A percentile compares a stretch with the other conserved stretches of the same genome.
These are phyloP conservation scores for Saccharum spontaneum DNA, from an alignment of 176 grass and related monocot genomes.

Conservation along the genomic window DNA sequence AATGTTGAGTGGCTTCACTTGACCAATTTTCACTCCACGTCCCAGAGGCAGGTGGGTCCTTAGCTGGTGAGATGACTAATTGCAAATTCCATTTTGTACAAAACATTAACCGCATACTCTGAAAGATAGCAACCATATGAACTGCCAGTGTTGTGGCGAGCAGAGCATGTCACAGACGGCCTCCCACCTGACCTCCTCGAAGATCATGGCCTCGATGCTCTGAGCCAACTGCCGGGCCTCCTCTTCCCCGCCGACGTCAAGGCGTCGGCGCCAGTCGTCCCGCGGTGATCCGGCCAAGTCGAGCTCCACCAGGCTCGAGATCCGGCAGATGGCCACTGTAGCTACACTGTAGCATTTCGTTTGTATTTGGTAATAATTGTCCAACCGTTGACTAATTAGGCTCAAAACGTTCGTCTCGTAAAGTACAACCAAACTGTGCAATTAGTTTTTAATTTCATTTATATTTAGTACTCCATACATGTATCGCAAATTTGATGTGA, in stretches of 20 bases:
- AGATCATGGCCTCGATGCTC: slow-evolving; percentile 70
- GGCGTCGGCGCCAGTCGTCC: slow-evolving; percentile 49
- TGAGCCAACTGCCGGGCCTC: slow-evolving; percentile 41
- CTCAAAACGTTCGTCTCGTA: too few relatives aligned
- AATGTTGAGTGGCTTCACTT: not conserved
- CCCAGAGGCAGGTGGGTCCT: not conserved
- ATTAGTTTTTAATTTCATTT: too few relatives aligned
- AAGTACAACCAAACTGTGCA: too few relatives aligned
- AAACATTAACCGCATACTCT: not conserved
- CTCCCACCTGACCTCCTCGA: slow-evolving; percentile 78
- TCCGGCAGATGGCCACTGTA: slow-evolving; percentile 25
- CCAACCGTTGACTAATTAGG: too few relatives aligned
- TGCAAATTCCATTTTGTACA: not conserved
- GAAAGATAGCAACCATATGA: not conserved
- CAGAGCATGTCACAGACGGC: slow-evolving; percentile 52
- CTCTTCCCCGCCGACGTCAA: not conserved
- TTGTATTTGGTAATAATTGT: too few relatives aligned
- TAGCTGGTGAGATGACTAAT: not conserved
- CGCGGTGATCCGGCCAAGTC: slow-evolving; percentile 38
- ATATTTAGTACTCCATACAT: too few relatives aligned
- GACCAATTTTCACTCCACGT: not conserved
- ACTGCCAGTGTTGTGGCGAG: not conserved
- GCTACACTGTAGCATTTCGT: too few relatives aligned
- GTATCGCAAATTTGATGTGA: too few relatives aligned
- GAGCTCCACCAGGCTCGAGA: slow-evolving; percentile 34